Evolutionary conservation across 495 filamentous ascomycete species (phyloP).

Genomic region (Talaromyces adpressus): DNA sequence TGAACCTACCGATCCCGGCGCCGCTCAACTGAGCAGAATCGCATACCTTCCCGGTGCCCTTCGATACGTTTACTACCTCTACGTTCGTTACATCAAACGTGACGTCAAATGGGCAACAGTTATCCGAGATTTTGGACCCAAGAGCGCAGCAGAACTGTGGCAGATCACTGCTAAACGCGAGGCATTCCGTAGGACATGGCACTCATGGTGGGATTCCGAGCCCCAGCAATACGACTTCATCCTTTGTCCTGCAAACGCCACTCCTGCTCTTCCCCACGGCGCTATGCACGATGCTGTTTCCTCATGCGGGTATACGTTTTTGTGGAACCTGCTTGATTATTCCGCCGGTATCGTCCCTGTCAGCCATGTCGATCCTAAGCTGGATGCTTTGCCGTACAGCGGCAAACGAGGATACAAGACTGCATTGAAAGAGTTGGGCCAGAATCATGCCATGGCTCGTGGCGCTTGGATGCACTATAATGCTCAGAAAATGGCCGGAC

Average conservation of each 20-base stretch:
- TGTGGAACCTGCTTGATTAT: constrained; percentile 95
- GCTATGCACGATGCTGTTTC: constrained; percentile 83
- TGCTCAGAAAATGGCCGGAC: constrained; percentile 71
- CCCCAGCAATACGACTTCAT: constrained; percentile 66
- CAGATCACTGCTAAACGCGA: constrained; percentile 70
- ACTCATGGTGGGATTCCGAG: constrained; percentile 72
- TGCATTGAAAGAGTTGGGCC: constrained; percentile 25
- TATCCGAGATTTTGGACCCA: constrained; percentile 61
- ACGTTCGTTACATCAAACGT: constrained; percentile 71
- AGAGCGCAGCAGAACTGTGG: constrained; percentile 73
- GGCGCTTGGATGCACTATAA: constrained; percentile 90
- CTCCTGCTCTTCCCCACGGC: constrained; percentile 80
- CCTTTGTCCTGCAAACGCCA: constrained; percentile 79
- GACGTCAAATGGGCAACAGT: constrained; percentile 75
- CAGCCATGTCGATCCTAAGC: constrained; percentile 66
- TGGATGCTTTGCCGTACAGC: constrained; percentile 52
- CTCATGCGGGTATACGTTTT: constrained; percentile 89
- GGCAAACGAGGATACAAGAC: constrained; percentile 40
- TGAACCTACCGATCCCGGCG: constrained; percentile 77
- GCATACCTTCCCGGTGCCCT: constrained; percentile 67
- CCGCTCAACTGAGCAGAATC: constrained; percentile 61
- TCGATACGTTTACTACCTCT: constrained; percentile 83
- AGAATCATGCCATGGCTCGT: constrained; percentile 67
- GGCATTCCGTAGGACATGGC: constrained; percentile 66
- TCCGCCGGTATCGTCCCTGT: constrained; percentile 79